phyloP scores from a whole-genome alignment of 169 alveolate genomes.

The Plasmodium reichenowi region DNA sequence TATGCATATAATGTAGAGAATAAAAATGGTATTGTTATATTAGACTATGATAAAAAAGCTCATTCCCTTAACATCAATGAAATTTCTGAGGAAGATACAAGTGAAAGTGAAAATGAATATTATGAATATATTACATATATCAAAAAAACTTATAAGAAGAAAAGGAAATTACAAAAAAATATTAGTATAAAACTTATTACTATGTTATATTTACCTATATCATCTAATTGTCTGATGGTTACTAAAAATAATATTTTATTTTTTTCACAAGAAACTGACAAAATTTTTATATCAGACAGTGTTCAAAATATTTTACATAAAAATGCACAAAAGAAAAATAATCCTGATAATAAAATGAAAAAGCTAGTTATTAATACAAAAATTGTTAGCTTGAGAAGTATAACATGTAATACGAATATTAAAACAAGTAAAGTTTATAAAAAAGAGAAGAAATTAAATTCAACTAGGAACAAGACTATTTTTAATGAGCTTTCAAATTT shows the following conservation, averaged over 20 bases:
- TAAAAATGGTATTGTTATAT: constrained; percentile 31
- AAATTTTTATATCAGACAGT: constrained; percentile 74
- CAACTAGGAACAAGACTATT: neutral
- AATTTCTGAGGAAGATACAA: constrained; percentile 51
- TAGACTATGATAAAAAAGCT: constrained; percentile 62
- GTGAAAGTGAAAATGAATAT: constrained; percentile 76
- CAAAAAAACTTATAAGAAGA: constrained; percentile 57
- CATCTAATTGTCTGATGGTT: constrained; percentile 59
- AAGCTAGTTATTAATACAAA: constrained; percentile 59
- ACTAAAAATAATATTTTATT: constrained; percentile 73
- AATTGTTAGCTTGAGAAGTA: constrained; percentile 37
- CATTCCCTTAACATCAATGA: constrained; percentile 49
- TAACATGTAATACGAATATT: constrained; percentile 6
- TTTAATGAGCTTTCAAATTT: neutral
- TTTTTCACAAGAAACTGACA: constrained; percentile 62
- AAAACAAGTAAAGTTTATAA: neutral
- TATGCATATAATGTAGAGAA: constrained; percentile 48
- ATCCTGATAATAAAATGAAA: constrained; percentile 13
- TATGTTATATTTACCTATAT: constrained; percentile 53
- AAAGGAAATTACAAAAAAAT: constrained; percentile 43
- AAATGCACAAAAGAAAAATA: neutral
- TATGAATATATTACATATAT: constrained; percentile 76
- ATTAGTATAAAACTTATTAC: constrained; percentile 52
- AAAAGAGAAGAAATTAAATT: neutral
- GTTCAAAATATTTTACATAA: constrained; percentile 29